Evolutionary conservation across 768 basidiomycete species (phyloP).

Genomic region (Paxillus rubicundulus): DNA sequence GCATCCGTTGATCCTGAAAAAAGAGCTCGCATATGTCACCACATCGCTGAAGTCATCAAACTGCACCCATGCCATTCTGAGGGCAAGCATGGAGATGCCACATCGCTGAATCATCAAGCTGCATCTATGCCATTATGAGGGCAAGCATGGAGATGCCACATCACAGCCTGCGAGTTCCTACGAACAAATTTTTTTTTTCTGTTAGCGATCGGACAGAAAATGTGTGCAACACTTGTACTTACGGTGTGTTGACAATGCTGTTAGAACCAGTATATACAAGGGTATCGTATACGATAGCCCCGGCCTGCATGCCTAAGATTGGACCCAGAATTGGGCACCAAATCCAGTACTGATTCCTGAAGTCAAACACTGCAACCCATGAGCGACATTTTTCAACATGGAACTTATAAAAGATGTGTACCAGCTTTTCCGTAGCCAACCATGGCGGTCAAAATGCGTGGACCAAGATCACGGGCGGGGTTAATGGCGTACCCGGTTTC

Average conservation of each 20-base stretch:
- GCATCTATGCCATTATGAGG: not conserved
- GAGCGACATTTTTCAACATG: not conserved
- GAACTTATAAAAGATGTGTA: constrained; percentile 34
- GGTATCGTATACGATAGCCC: constrained; percentile 55
- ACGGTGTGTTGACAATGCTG: constrained; percentile 55
- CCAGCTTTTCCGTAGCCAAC: constrained; percentile 58
- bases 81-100: constrained; percentile 16
- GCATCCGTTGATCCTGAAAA: not conserved
- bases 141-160: constrained; percentile 16
- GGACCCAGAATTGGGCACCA: constrained; percentile 66
- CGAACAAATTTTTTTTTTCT: not conserved
- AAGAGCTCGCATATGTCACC: not conserved
- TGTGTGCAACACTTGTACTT: constrained; percentile 1
- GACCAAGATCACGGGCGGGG: constrained; percentile 72
- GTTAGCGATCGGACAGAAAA: not conserved
- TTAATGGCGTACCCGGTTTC: constrained; percentile 67
- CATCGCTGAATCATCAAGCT: constrained; percentile 20
- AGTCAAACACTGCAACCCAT: constrained; percentile 19
- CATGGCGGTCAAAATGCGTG: constrained; percentile 66
- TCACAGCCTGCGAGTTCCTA: constrained; percentile 14
- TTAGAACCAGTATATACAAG: constrained; percentile 58
- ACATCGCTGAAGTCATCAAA: constrained; percentile 3
- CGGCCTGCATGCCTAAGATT: constrained; percentile 56
- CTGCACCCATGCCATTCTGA: constrained; percentile 1
- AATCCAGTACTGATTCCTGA: constrained; percentile 64